Evolutionary conservation across 805 yeast species (phyloP), one percentile per base, ranked within the genome.

Genomic region (Schizosaccharomyces octosporus): DNA sequence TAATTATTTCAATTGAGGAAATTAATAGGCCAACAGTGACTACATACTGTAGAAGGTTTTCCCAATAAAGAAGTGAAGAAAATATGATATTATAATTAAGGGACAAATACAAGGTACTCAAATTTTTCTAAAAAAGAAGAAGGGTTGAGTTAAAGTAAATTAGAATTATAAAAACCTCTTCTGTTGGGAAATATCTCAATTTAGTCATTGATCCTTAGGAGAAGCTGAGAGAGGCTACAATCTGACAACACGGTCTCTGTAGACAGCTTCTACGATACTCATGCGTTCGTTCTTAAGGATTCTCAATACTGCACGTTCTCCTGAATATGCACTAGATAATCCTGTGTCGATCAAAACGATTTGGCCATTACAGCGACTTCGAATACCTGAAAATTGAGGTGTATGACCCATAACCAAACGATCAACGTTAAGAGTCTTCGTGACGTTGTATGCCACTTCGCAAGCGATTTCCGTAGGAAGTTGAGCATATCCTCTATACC

Each of bases 351-450:
- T 57, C 9, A 41, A 11, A 13, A 57, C 9, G 9, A 57, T 36
- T 17, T 36, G 31, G 45, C 60, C 60, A 19, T 57, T 41, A n/a
- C 60, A 57, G 7, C 60, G 60, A 24, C 29, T 19, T 5, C 21
- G 29, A 57, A 57, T 41, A 4, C 48, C 43, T 15, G 9, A 13
- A 24, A 57, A 21, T 4, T 57, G 43, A 31, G 48, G 43, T 6
- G 60, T 57, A 15, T 57, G 60, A 9, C 60, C 60, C 24, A 57
- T 41, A 24, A 57, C 21, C n/a, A 57, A 19, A 36, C 43, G 43
- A 19, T 36, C 27, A 29, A 36, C 60, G 32, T 41, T 36, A 1
- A 57, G 11, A n/a, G 15, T 17, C 9, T 31, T 21, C 3, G 39
- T 27, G 15, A 57, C 42, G 9, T 57, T 36, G 6, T 7, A 15